Evolutionary conservation across 129 eudicot genomes (phyloP).

Genomic region (Flaveria trinervia): DNA sequence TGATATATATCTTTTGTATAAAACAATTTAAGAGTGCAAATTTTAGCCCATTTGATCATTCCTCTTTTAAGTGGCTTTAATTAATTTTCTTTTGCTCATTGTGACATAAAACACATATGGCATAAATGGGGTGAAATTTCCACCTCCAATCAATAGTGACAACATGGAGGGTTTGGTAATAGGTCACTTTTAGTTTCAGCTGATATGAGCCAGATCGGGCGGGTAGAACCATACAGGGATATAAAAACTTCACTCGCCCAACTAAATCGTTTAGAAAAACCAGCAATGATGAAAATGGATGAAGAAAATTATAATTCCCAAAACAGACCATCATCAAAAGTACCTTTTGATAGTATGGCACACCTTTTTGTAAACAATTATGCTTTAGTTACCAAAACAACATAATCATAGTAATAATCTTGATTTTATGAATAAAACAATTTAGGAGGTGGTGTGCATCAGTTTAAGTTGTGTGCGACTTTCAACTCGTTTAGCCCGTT

Average conservation of each 20-base stretch:
- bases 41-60: background rate
- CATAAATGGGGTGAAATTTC: conserved; percentile 1
- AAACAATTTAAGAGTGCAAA: background rate
- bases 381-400: background rate
- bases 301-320: background rate
- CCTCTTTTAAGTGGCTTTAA: background rate
- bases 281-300: background rate
- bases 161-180: background rate
- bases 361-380: background rate
- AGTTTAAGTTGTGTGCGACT: background rate
- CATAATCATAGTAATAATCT: background rate
- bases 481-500: background rate
- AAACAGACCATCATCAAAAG: background rate
- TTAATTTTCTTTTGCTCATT: background rate
- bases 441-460: background rate
- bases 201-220: background rate
- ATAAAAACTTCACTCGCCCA: background rate
- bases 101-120: background rate
- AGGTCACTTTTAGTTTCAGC: background rate
- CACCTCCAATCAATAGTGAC: background rate
- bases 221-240: background rate
- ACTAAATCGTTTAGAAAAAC: background rate
- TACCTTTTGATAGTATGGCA: background rate
- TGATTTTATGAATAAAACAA: background rate
- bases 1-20: background rate